Conservation (phyloP, 2,329 filamentous ascomycete species). For the Sclerotinia glacialis region DNA sequence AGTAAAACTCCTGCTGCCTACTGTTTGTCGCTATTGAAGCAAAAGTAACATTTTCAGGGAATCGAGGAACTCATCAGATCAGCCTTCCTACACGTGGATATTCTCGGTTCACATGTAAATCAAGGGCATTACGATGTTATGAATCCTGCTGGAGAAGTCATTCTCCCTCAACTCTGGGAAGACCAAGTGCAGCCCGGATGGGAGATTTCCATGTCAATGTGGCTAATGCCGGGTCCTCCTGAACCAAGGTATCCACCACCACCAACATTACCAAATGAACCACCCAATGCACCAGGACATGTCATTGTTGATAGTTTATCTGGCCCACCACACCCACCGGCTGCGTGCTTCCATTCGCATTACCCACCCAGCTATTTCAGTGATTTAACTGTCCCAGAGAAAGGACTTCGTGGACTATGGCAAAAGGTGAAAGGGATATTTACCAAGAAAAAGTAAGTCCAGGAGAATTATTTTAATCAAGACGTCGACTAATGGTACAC, state of each 20-base stretch:
- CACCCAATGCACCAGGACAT: slow-evolving; percentile 32
- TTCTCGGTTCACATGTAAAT: slow-evolving; percentile 71
- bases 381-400: neutral
- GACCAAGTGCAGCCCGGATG: slow-evolving; percentile 76
- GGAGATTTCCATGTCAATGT: slow-evolving; percentile 66
- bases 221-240: slow-evolving; percentile 56
- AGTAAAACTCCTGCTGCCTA: slow-evolving; percentile 38
- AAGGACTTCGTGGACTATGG: neutral
- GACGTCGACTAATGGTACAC: neutral
- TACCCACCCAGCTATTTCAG: neutral
- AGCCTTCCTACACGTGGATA: slow-evolving; percentile 75
- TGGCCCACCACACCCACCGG: neutral
- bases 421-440: slow-evolving; percentile 3
- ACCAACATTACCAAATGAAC: slow-evolving; percentile 27
- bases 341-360: neutral
- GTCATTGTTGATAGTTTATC: slow-evolving; percentile 6
- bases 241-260: slow-evolving; percentile 65
- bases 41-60: slow-evolving; percentile 53
- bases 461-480: neutral
- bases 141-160: slow-evolving; percentile 77
- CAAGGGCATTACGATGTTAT: slow-evolving; percentile 78
- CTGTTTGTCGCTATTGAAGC: slow-evolving; percentile 18
- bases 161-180: slow-evolving; percentile 78
- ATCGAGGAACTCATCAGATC: slow-evolving; percentile 86
- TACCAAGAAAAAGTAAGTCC: neutral